Evolutionary conservation across 164 flowering plant species (phyloP).

Genomic region (Nelumbo lutea): DNA sequence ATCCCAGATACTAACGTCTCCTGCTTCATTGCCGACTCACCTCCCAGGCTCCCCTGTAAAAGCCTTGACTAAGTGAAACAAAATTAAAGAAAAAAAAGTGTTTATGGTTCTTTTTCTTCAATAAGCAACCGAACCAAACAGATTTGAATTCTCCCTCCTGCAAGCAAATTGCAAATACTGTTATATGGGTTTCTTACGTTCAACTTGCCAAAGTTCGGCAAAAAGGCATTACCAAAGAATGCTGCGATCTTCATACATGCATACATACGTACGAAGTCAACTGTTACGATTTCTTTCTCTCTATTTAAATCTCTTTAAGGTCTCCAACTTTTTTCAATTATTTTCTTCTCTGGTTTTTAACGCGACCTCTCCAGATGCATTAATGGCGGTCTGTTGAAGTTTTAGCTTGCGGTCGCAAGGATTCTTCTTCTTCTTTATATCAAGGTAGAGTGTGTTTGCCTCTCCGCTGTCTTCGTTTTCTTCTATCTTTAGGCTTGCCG

Average conservation of each 20-base stretch:
- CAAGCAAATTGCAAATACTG: too few species aligned
- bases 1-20: too few species aligned
- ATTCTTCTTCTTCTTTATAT: constrained; percentile 8
- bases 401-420: constrained; percentile 18
- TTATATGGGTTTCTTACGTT: not conserved
- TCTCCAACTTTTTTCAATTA: constrained; percentile 5
- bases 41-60: not conserved
- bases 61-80: not conserved
- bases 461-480: constrained; percentile 4
- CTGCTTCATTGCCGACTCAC: too few species aligned
- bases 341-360: constrained; percentile 19
- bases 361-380: constrained; percentile 8
- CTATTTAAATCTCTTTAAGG: constrained; percentile 7
- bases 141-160: too few species aligned
- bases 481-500: not conserved
- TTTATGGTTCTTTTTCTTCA: not conserved
- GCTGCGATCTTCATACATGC: constrained; percentile 13
- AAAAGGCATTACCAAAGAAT: constrained; percentile 22
- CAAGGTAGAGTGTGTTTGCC: constrained; percentile 20
- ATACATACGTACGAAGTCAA: constrained; percentile 29
- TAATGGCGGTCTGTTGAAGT: constrained; percentile 9
- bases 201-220: constrained; percentile 41
- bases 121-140: not conserved
- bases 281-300: constrained; percentile 1
- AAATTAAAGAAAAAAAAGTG: too few species aligned